A percentile compares a stretch with the other conserved stretches of the same genome.
phyloP scores from a whole-genome alignment of 257 asterid species.

The Solanum medicagineum region DNA sequence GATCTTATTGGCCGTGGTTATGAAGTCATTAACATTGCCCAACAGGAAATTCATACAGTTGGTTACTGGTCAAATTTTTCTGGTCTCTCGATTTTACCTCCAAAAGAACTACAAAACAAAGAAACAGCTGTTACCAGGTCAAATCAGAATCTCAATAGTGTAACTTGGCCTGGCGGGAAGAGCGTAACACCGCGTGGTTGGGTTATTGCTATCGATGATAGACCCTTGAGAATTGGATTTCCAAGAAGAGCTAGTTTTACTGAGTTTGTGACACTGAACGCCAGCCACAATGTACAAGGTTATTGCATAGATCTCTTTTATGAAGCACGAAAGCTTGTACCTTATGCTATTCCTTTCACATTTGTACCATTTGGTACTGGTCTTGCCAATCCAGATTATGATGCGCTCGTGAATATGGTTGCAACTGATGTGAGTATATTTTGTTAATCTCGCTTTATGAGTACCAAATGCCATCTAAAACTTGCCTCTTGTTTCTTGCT shows the following conservation, averaged over 20 bases:
- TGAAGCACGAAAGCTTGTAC: conserved; percentile 13
- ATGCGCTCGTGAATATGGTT: conserved; percentile 16
- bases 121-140: not conserved
- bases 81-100: conserved; percentile 20
- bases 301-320: conserved; percentile 25
- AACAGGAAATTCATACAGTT: conserved; percentile 1
- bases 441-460: not conserved
- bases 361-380: conserved; percentile 20
- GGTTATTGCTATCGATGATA: conserved; percentile 13
- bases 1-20: conserved; percentile 7
- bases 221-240: conserved; percentile 15
- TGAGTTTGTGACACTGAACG: conserved; percentile 14
- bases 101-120: not conserved
- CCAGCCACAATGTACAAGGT: conserved; percentile 15
- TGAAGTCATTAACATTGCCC: conserved; percentile 15
- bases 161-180: conserved; percentile 26
- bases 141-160: conserved; percentile 11
- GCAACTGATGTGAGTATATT: conserved; percentile 22
- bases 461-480: not conserved
- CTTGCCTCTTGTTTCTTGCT: not conserved
- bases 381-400: conserved; percentile 16
- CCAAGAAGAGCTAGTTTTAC: conserved; percentile 21
- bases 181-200: conserved; percentile 26
- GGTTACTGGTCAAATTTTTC: conserved; percentile 24
- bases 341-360: conserved; percentile 19